Conservation (phyloP, 2,329 filamentous ascomycete genomes). For the Scorias spongiosa region DNA sequence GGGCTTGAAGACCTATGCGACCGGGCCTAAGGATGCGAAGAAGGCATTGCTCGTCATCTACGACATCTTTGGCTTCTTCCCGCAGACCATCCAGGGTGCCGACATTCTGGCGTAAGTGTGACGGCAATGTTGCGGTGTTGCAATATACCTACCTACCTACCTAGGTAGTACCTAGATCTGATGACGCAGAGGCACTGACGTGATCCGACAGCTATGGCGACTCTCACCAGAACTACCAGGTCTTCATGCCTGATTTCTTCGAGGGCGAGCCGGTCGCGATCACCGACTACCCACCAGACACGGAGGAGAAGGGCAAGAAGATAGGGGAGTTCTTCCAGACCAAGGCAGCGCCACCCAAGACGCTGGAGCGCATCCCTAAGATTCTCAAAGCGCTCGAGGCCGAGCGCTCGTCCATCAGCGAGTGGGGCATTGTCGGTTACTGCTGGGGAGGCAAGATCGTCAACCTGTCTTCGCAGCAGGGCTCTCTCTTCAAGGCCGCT, state of each 20-base stretch:
- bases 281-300: constrained; percentile 30
- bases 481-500: constrained; percentile 41
- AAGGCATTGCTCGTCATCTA: constrained; percentile 43
- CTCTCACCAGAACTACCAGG: constrained; percentile 47
- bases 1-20: constrained; percentile 48
- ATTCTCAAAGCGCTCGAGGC: constrained; percentile 39
- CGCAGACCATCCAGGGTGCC: constrained; percentile 47
- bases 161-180: neutral
- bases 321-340: constrained; percentile 44
- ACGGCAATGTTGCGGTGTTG: neutral
- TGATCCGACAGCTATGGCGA: neutral
- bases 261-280: constrained; percentile 54
- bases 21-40: constrained; percentile 40
- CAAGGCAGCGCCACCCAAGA: constrained; percentile 42
- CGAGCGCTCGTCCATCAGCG: constrained; percentile 31
- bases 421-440: constrained; percentile 45
- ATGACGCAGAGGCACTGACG: neutral
- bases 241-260: constrained; percentile 90
- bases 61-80: constrained; percentile 51
- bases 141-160: too few species aligned
- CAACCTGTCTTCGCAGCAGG: constrained; percentile 35
- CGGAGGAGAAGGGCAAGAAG: constrained; percentile 44
- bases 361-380: constrained; percentile 38
- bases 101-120: constrained; percentile 40
- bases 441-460: constrained; percentile 39